phyloP scores from a whole-genome alignment of 192 early-diverging fungal species.

The Umbelopsis sp. region DNA sequence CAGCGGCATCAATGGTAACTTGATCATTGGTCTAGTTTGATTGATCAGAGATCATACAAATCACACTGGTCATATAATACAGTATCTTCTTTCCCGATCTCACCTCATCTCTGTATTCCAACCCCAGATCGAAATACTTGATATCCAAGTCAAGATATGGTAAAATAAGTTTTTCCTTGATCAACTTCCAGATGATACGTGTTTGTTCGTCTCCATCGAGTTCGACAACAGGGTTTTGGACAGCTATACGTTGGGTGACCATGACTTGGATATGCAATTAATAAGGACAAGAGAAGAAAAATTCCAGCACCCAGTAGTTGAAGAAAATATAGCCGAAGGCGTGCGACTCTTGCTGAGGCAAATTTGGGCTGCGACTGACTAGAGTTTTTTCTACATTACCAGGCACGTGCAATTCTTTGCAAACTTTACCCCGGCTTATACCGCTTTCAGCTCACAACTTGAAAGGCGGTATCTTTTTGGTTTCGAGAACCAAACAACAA shows the following conservation, averaged over 20 bases:
- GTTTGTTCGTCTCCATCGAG: constrained; percentile 99
- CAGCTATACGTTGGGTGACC: constrained; percentile 49
- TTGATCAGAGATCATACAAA: not conserved
- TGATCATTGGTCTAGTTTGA: constrained; percentile 77
- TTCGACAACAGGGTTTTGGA: constrained; percentile 84
- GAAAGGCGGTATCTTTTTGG: not conserved
- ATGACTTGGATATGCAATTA: not conserved
- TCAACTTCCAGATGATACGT: constrained; percentile 93
- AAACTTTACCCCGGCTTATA: not conserved
- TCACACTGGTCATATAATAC: not conserved
- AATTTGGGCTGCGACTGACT: not conserved
- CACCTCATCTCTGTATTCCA: constrained; percentile 84
- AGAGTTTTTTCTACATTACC: not conserved
- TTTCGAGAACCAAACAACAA: not conserved
- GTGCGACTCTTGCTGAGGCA: not conserved
- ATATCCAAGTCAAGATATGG: constrained; percentile 89
- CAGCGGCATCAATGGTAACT: constrained; percentile 94
- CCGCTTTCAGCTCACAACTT: not conserved
- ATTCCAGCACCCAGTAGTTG: not conserved
- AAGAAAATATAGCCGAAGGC: constrained; percentile 11
- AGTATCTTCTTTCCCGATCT: not conserved
- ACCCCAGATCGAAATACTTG: constrained; percentile 96
- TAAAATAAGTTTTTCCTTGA: constrained; percentile 91
- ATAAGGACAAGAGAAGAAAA: not conserved
- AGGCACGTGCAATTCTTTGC: constrained; percentile 14